These are phyloP conservation scores for Leccinum subgranulosum DNA, from an alignment of 768 basidiomycete genomes.

Conservation along the genomic window DNA sequence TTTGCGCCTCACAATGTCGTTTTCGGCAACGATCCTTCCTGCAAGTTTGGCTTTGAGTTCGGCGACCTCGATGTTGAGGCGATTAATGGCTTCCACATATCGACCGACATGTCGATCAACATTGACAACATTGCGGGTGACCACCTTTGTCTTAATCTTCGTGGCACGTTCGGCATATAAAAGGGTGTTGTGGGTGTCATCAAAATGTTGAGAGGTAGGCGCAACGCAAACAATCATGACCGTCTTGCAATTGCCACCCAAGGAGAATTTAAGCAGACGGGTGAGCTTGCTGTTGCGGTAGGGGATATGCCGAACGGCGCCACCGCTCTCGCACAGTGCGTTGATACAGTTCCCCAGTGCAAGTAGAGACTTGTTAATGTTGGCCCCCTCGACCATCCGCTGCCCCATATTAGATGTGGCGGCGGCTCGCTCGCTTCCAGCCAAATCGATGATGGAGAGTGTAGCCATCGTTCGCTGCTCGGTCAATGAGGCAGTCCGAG, in stretches of 20 bases:
- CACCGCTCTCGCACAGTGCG: constrained; percentile 92
- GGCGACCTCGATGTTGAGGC: constrained; percentile 78
- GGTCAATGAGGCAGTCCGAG: constrained; percentile 79
- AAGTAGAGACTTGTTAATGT: constrained; percentile 98
- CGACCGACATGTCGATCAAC: constrained; percentile 93
- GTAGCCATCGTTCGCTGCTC: constrained; percentile 85
- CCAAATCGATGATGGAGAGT: constrained; percentile 96
- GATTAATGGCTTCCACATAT: constrained; percentile 92
- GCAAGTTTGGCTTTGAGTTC: constrained; percentile 85
- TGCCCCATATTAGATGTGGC: constrained; percentile 97
- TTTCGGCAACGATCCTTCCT: constrained; percentile 62
- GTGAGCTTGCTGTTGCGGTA: constrained; percentile 99
- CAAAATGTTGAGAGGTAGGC: constrained; percentile 92
- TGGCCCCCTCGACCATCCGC: constrained; percentile 97
- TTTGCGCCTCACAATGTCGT: constrained; percentile 61
- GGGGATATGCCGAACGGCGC: constrained; percentile 84
- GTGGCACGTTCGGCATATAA: constrained; percentile 97
- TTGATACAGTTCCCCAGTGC: constrained; percentile 99
- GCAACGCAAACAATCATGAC: constrained; percentile 99
- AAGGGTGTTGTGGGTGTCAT: constrained; percentile 98
- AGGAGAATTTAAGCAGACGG: constrained; percentile 92
- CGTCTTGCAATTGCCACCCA: constrained; percentile 98
- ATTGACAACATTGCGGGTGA: constrained; percentile 92
- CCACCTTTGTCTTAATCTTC: constrained; percentile 96
- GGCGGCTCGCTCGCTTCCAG: constrained; percentile 94